These are phyloP conservation scores for Populus simonii DNA, from an alignment of 345 rosid genomes.

Conservation along the genomic window DNA sequence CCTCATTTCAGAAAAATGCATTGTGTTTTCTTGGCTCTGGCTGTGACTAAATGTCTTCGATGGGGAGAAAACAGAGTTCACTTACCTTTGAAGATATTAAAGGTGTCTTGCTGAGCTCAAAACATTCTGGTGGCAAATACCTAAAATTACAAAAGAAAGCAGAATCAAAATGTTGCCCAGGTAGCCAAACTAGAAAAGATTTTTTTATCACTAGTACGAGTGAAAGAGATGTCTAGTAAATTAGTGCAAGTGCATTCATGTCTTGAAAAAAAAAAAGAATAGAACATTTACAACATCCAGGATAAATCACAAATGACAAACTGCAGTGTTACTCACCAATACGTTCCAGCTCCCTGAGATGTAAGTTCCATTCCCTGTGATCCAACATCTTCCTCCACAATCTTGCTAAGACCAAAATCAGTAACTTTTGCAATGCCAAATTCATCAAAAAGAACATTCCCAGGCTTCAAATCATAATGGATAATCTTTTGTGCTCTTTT, in stretches of 20 bases:
- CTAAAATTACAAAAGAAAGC: constrained; percentile 34
- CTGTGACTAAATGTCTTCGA: background rate
- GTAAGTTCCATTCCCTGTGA: constrained; percentile 99
- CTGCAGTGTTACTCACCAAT: constrained; percentile 61
- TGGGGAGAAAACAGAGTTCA: background rate
- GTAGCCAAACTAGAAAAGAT: background rate
- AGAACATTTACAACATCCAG: background rate
- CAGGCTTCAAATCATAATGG: constrained; percentile 98
- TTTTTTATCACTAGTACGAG: background rate
- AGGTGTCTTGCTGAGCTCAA: constrained; percentile 87
- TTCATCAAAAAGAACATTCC: constrained; percentile 96
- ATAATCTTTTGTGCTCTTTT: constrained; percentile 83
- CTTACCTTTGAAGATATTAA: constrained; percentile 95
- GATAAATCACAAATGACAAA: constrained; percentile 8
- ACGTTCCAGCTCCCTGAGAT: constrained; percentile 99
- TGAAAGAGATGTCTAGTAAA: background rate
- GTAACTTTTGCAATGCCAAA: constrained; percentile 96
- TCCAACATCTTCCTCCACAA: constrained; percentile 89
- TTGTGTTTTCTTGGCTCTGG: background rate
- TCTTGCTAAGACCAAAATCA: constrained; percentile 99
- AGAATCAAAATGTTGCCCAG: background rate
- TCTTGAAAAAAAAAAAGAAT: background rate
- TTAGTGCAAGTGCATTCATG: background rate
- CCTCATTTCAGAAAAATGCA: background rate
- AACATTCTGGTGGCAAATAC: constrained; percentile 99